Base-by-base conservation (phyloP, 2,329 filamentous ascomycete species). In the Penicillium sclerotiorum region DNA sequence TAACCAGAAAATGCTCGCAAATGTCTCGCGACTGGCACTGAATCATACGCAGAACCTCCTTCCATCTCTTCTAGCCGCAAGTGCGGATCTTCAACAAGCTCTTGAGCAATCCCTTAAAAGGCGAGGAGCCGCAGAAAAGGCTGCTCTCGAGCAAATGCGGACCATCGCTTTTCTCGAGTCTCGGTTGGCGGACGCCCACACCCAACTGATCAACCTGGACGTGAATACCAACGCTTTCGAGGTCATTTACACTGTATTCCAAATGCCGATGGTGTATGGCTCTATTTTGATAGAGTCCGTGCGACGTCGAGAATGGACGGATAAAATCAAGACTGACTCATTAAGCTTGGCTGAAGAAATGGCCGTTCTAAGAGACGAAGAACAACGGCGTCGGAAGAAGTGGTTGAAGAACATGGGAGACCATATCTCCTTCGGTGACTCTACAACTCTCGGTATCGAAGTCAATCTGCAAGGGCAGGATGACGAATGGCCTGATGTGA, bases 301-400 rank as follows among this genome's bases (percentile, higher is more conserved):
- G 33, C 84, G 89, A 49, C 86, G 94, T 18, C 86, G 86, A 27
- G 92, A 96, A 72, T 99, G 94, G 92, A 84, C 83, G 11, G 90
- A 95, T 45, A 96, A 95, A 71, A 87, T 97, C 69, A 90, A 88
- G 66, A 81, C 83, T 2, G 94, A 97, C 63, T 94, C 93, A 1
- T 86, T 89, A 2, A 90, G 88, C 0, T 75, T 99, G 21, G 90
- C 91, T 21, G 95, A 97, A 67, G 93, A 97, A 66, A 90, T 97
- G 81, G 90, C 91, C 1, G 77, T 89, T 1, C 93, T 95, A 56
- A 90, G 94, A 64, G 92, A 96, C 53, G 94, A 97, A 70, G 94
- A 99, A 68, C 83, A 89, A 43, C 91, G 93, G 61, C 81, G 94
- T 44, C 83, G 94, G 38, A 89, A 88, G 62, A 95, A 89, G 64